These are phyloP conservation scores for Dictyostelium capitatum DNA, from an alignment of 78 protist species.

Conservation along the genomic window DNA sequence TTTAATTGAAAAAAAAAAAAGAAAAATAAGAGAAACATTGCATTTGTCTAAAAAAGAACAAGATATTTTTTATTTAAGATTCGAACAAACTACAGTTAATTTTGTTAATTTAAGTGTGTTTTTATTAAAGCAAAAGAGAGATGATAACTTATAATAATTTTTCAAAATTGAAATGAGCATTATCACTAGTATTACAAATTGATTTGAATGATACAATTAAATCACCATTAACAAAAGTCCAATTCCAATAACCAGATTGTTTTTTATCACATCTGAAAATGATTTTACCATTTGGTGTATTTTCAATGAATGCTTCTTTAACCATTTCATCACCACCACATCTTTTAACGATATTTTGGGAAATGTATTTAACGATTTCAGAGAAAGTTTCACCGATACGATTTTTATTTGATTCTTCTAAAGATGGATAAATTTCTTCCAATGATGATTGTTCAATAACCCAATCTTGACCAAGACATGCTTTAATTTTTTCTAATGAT, in stretches of 20 bases:
- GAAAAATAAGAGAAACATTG: too few relatives aligned
- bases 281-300: slow-evolving; percentile 10
- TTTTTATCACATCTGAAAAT: slow-evolving; percentile 5
- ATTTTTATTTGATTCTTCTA: slow-evolving; percentile 3
- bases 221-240: slow-evolving; percentile 4
- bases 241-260: slow-evolving; percentile 27
- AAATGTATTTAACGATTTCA: slow-evolving; percentile 1
- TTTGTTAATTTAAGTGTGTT: too few relatives aligned
- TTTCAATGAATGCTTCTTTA: slow-evolving; percentile 61
- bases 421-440: slow-evolving; percentile 24
- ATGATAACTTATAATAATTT: slow-evolving; percentile 37
- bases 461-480: slow-evolving; percentile 23
- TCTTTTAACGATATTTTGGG: slow-evolving; percentile 37
- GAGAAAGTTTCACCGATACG: slow-evolving; percentile 37
- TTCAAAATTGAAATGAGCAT: slow-evolving; percentile 48
- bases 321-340: slow-evolving; percentile 53
- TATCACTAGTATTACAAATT: slow-evolving; percentile 31
- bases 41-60: too few relatives aligned
- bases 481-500: slow-evolving; percentile 38
- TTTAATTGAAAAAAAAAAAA: too few relatives aligned
- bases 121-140: too few relatives aligned
- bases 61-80: too few relatives aligned
- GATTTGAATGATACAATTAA: slow-evolving; percentile 27
- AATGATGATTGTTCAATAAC: slow-evolving; percentile 22
- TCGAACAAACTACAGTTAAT: too few relatives aligned